These are phyloP conservation scores for Corymbia calophylla DNA, from an alignment of 441 rosid genomes.

Conservation along the genomic window DNA sequence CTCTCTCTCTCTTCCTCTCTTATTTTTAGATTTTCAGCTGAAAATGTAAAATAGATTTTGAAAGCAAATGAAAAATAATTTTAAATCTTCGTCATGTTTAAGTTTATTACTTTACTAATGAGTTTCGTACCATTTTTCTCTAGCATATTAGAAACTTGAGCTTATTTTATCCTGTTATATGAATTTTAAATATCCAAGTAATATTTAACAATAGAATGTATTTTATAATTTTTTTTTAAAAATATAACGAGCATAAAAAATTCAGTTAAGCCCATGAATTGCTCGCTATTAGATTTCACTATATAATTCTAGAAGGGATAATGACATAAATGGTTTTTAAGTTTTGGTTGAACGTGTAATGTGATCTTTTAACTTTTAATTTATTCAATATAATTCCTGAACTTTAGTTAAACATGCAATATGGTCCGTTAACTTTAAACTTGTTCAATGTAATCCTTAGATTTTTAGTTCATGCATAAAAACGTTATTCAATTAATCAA, in stretches of 20 bases:
- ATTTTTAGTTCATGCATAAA: not conserved
- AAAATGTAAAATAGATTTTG: not conserved
- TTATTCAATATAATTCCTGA: too few species aligned
- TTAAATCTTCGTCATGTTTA: not conserved
- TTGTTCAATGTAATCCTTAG: not conserved
- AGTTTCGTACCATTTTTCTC: not conserved
- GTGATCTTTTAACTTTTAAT: rapidly evolving
- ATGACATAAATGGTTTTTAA: not conserved
- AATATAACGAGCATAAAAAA: not conserved
- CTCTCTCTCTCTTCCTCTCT: not conserved
- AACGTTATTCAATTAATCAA: too few species aligned
- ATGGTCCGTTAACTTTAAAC: not conserved
- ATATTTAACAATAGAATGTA: not conserved
- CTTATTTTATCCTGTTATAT: not conserved
- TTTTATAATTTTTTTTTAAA: not conserved
- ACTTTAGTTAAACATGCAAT: not conserved
- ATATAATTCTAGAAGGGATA: not conserved
- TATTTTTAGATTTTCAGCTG: not conserved
- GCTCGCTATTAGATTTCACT: not conserved
- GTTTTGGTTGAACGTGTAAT: not conserved
- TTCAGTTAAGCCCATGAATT: not conserved
- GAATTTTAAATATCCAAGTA: not conserved
- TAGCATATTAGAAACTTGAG: not conserved
- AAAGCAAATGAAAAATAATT: not conserved
- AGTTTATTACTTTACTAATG: not conserved